phyloP scores from a whole-genome alignment of 192 early-diverging fungal genomes.

The Martensiomyces pterosporus region DNA sequence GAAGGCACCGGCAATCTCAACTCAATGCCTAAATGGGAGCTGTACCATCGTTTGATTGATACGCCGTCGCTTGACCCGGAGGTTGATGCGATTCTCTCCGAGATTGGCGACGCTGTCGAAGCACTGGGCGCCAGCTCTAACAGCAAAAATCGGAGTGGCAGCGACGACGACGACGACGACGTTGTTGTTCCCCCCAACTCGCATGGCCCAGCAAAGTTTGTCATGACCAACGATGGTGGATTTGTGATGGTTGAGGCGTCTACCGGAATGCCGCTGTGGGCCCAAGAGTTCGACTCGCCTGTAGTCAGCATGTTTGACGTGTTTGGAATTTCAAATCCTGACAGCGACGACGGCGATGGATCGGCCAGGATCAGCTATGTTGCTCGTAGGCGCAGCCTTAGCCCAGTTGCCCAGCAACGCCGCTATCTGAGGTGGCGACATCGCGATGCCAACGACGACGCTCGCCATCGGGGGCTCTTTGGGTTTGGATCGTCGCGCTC shows the following conservation, averaged over 20 bases:
- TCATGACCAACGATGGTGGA: conserved; percentile 40
- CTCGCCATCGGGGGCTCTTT: conserved; percentile 5
- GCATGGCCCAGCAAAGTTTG: conserved; percentile 31
- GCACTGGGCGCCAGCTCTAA: conserved; percentile 32
- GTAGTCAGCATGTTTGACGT: conserved; percentile 58
- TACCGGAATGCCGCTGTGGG: conserved; percentile 52
- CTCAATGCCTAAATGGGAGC: conserved; percentile 33
- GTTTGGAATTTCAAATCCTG: conserved; percentile 33
- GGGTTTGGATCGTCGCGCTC: conserved; percentile 4
- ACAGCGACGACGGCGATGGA: conserved; percentile 8
- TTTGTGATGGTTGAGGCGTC: conserved; percentile 42
- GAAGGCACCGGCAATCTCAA: conserved; percentile 1
- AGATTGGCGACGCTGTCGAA: conserved; percentile 60
- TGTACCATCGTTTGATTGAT: conserved; percentile 31
- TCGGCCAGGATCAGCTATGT: conserved; percentile 31
- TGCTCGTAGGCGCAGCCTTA: conserved; percentile 27
- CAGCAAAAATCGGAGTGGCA: conserved; percentile 25
- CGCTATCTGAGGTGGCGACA: conserved; percentile 25
- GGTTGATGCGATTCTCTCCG: conserved; percentile 26
- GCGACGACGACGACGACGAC: conserved; percentile 3
- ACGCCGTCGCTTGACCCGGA: conserved; percentile 35
- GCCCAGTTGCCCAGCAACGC: conserved; percentile 25
- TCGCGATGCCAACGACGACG: conserved; percentile 20
- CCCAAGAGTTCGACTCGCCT: conserved; percentile 50
- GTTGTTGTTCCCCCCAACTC: conserved; percentile 5